Percentiles rank a stretch among this genome's conserved stretches.
These are phyloP conservation scores for Typha latifolia DNA, from an alignment of 176 grass and related monocot genomes.

Conservation along the genomic window DNA sequence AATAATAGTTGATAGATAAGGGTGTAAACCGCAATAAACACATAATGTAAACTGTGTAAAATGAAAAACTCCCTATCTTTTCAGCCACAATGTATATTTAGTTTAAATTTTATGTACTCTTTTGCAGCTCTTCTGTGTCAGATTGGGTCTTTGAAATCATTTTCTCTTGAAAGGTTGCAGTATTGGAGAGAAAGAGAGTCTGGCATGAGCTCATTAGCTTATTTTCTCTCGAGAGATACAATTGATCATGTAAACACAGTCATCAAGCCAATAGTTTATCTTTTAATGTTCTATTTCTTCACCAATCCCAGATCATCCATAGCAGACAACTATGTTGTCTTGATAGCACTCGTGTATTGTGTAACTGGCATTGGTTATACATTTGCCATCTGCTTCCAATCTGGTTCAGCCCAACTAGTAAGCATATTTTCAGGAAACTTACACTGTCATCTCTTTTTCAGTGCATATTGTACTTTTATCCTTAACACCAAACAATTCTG, in stretches of 20 bases:
- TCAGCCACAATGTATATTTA: neutral
- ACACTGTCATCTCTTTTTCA: neutral
- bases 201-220: constrained; percentile 73
- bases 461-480: neutral
- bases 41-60: no score
- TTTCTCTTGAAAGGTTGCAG: constrained; percentile 63
- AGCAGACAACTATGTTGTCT: constrained; percentile 38
- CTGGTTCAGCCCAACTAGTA: constrained; percentile 75
- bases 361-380: constrained; percentile 81
- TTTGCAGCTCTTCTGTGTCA: constrained; percentile 76
- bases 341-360: constrained; percentile 72
- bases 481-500: constrained; percentile 10
- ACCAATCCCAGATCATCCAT: constrained; percentile 72
- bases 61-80: neutral
- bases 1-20: no score
- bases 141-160: constrained; percentile 61
- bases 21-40: no score
- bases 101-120: neutral
- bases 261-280: constrained; percentile 73
- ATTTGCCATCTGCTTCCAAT: constrained; percentile 68
- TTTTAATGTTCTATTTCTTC: constrained; percentile 94
- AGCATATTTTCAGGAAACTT: neutral
- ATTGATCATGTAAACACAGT: constrained; percentile 70
- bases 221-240: constrained; percentile 73
- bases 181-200: constrained; percentile 67